Evolutionary conservation across 2,329 filamentous ascomycete genomes (phyloP), one percentile per base, ranked within the genome.

Genomic region (Plenodomus tracheiphilus): DNA sequence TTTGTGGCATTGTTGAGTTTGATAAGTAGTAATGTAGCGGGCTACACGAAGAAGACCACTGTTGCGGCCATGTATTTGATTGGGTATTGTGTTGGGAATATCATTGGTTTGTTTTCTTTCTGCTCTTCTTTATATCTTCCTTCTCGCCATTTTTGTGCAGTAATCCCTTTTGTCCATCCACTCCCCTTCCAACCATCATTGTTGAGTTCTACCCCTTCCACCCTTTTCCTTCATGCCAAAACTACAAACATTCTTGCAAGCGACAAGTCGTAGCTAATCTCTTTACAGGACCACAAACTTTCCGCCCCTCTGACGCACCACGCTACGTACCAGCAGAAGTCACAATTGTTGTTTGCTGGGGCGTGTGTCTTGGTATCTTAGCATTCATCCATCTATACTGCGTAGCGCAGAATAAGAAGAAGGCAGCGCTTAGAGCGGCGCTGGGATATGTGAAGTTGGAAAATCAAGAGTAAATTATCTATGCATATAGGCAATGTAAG

Each of bases 1-100:
- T 88, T 88, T 53, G 85, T 87, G 1, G 82, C 82, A 3, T 69
- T 88, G 15, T 69, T 88, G 4, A 83, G 81, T 20, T 74, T 88
- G 30, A 82, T 88, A 46, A 79, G 80, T 1, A 83, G 81, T 13
- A 89, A 89, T 47, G 75, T 83, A 0, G 81, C 81, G 2, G 79
- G 79, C 1, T 80, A 78, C 52, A 84, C 81, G 8, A 84, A 84
- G 69, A 84, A 84, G 67, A 83, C 81, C 0, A 83, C 81, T 0
- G 77, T 81, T 0, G 79, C 79, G 0, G 80, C 81, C 0, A 72
- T 83, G 70, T 82, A 61, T 22, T 44, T 74, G 11, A 70, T 75
- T 43, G 71, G 68, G 0, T 76, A 75, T 22, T 75, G 73, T 47
- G 55, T 71, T 8, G 78, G 69, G 0, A 72, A 72, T 30, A 71